phyloP scores from a whole-genome alignment of 1,284 basidiomycete species.

The Leccinum angustisporum region DNA sequence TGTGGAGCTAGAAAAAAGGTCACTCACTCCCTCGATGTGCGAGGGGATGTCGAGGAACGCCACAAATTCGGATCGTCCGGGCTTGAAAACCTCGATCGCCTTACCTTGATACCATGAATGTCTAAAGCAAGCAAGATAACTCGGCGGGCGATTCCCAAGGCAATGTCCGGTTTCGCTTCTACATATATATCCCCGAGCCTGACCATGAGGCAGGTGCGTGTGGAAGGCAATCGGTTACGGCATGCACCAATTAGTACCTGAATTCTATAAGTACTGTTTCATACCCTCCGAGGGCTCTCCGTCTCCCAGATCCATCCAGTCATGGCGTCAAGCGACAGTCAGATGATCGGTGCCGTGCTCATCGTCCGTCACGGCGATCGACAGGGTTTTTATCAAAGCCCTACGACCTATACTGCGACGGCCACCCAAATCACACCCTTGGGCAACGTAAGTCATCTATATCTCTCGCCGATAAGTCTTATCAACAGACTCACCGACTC shows the following conservation, averaged over 20 bases:
- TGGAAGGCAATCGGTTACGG: not conserved
- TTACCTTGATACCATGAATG: not conserved
- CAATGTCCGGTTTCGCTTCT: not conserved
- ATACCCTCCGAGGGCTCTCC: not conserved
- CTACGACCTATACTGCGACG: conserved; percentile 62
- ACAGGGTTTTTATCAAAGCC: conserved; percentile 62
- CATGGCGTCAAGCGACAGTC: conserved; percentile 21
- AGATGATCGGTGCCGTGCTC: conserved; percentile 56
- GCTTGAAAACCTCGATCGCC: not conserved
- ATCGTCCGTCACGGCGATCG: conserved; percentile 67
- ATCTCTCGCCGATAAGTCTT: not conserved
- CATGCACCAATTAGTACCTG: not conserved
- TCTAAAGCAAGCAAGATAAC: not conserved
- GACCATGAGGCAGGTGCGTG: not conserved
- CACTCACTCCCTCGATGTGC: too few species aligned
- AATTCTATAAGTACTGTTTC: too few species aligned
- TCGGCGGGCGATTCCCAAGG: not conserved
- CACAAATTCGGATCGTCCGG: too few species aligned
- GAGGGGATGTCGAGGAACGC: too few species aligned
- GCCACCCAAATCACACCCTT: conserved; percentile 74
- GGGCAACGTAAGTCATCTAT: conserved; percentile 54
- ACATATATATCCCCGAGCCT: too few species aligned
- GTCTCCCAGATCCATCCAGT: not conserved
- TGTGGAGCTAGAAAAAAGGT: not conserved
- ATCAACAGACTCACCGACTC: conserved; percentile 2